Evolutionary conservation across 345 rosid genomes (phyloP), one percentile per base, ranked within the genome.

Genomic region (Acer campestre): DNA sequence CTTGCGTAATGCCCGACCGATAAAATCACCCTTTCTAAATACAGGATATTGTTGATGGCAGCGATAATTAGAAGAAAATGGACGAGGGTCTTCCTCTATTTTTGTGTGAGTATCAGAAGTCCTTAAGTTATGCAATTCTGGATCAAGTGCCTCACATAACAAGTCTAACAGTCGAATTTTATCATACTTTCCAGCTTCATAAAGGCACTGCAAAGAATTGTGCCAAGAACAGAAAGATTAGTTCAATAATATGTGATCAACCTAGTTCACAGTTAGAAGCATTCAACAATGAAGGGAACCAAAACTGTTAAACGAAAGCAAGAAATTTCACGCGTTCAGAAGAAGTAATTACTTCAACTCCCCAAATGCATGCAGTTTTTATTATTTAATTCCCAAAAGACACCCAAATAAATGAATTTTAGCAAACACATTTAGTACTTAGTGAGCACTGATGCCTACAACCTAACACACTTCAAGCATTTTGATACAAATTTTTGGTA

Each of bases 61-160:
- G 62, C 48, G 51, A 64, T 53, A 66, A 75, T 67, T 79, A 59
- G 83, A 65, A 75, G 88, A 80, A 66, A 80, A 82, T 71, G 46
- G 70, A 51, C 29, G n/a, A 48, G 67, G 38, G 58, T 75, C 78
- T 53, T 79, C 73, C 40, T 74, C 75, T 16, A 74, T 38, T 55
- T 78, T 78, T 14, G 20, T 66, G 22, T 12, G 17, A 68, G 74
- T n/a, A 48, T 40, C 75, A 55, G 81, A 75, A 71, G 63, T 80
- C 82, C 79, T 82, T 70, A 80, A 76, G 76, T 78, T 82, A 70
- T 71, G 84, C 44, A 85, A 83, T 64, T 87, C 88, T 46, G 95
- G 97, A 86, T 94, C 91, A 83, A 92, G 93, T 75, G 90, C 92
- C 83, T 96, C 99, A 51, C 96, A 92, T 56, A 91, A 82, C 55